phyloP scores from a whole-genome alignment of 345 rosid genomes.

The Carallia pectinifolia region DNA sequence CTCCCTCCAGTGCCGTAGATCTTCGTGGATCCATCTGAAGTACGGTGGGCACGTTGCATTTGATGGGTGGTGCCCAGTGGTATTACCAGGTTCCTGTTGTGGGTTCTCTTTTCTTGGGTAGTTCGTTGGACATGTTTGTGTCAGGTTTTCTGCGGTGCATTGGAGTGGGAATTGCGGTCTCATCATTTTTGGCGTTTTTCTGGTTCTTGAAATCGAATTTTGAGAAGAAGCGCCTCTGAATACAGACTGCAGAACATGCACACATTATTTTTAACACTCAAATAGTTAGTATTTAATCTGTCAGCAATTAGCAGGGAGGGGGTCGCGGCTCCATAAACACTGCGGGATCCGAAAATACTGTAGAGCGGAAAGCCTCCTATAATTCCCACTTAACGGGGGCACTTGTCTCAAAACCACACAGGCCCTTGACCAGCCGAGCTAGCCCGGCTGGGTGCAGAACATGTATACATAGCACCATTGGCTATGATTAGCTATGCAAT shows the following conservation, averaged over 20 bases:
- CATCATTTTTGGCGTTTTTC: not conserved
- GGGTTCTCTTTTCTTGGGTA: slow-evolving; percentile 35
- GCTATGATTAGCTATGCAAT: too few relatives aligned
- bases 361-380: too few relatives aligned
- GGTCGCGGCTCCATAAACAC: too few relatives aligned
- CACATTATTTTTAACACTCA: too few relatives aligned
- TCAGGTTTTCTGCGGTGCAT: not conserved
- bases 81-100: not conserved
- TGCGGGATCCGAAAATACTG: too few relatives aligned
- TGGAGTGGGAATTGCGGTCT: not conserved
- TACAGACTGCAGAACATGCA: not conserved
- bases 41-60: slow-evolving; percentile 26
- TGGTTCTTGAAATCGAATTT: not conserved
- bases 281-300: too few relatives aligned
- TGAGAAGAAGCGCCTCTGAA: not conserved
- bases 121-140: slow-evolving; percentile 30
- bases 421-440: too few relatives aligned
- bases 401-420: too few relatives aligned
- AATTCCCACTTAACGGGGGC: too few relatives aligned
- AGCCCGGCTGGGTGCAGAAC: too few relatives aligned
- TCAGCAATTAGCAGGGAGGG: too few relatives aligned
- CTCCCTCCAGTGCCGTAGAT: slow-evolving; percentile 35
- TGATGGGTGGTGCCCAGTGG: slow-evolving; percentile 12
- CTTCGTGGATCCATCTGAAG: slow-evolving; percentile 42
- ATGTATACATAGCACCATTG: too few relatives aligned